These are phyloP conservation scores for Erysimum cheiri DNA, from an alignment of 441 rosid genomes.

Conservation along the genomic window DNA sequence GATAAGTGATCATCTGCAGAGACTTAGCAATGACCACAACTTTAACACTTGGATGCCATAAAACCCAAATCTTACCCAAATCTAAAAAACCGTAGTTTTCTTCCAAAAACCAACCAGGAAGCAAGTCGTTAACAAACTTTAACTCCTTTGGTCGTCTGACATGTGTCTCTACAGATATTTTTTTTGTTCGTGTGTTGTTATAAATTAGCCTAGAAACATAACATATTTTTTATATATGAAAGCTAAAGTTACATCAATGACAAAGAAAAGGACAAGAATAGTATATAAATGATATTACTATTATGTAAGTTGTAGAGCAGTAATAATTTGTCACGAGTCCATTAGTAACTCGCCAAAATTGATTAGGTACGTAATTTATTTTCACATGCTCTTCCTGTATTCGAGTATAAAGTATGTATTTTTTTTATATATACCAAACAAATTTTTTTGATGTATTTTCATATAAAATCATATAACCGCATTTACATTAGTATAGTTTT, in stretches of 20 bases:
- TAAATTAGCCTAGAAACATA: neutral
- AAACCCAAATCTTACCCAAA: too few species aligned
- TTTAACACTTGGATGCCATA: too few species aligned
- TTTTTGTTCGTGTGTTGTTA: too few species aligned
- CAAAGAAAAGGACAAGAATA: neutral
- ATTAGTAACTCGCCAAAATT: neutral
- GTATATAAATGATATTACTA: neutral
- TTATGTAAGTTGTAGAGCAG: neutral
- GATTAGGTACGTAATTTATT: constrained; percentile 26
- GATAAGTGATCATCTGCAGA: too few species aligned
- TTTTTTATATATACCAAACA: too few species aligned
- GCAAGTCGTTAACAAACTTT: too few species aligned
- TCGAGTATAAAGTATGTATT: constrained; percentile 15
- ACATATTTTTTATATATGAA: neutral
- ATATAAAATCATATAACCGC: neutral
- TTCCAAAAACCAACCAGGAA: too few species aligned
- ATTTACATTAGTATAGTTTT: neutral
- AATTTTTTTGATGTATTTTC: constrained; percentile 17
- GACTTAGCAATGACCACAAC: too few species aligned
- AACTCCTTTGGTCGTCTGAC: too few species aligned
- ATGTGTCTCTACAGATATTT: too few species aligned
- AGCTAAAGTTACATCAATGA: neutral
- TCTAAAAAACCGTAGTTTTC: too few species aligned
- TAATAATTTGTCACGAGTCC: constrained; percentile 28
- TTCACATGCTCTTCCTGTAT: constrained; percentile 37